Base-by-base conservation (phyloP, 768 basidiomycete species). In the Lentinula boryana region DNA sequence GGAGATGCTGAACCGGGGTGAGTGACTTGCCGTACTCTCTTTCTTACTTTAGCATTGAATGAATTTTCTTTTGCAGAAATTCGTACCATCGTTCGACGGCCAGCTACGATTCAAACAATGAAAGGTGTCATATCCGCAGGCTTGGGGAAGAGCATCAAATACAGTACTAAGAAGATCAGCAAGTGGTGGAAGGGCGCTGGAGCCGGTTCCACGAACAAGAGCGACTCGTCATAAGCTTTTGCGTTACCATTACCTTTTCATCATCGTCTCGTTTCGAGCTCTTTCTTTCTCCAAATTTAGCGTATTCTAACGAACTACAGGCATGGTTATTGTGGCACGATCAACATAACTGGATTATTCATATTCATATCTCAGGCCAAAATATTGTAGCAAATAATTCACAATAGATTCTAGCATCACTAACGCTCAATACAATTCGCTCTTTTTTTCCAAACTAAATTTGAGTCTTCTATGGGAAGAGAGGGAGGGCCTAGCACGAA, bases 51-150 rank as follows among this genome's bases (percentile, higher is more conserved):
- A 10, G 18, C 31, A 35, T 13, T 59, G 5, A 43, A 56, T 51
- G 50, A 52, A 38, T 15, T 55, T 27, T 32, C 63, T 23, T 43
- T 50, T 33, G 32, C 63, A 94, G 93, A 94, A 74, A 85, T 93
- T 77, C 72, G 78, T 57, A 73, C 75, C 18, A 93, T 95, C 68
- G 93, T 96, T 46, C 80, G 88, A 64, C 81, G 84, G 65, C 93
- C 95, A 5, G 92, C 95, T 13, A 84, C 91, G 1, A 77, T 91
- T 8, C 95, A 98, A 76, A 80, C 88, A 4, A 64, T 92, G 61
- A 98, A 97, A 74, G 94, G 95, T 31, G 69, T 98, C 52, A 82
- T 89, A 18, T 93, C 87, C 60, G 90, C 91, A 8, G 95, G 95
- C 4, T 63, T 89, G 9, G 78, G 80, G 52, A 95, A 94, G 80